Percentiles rank a stretch among this genome's conserved stretches.
Conservation (phyloP, 805 yeast species). For the Peterozyma toletana region DNA sequence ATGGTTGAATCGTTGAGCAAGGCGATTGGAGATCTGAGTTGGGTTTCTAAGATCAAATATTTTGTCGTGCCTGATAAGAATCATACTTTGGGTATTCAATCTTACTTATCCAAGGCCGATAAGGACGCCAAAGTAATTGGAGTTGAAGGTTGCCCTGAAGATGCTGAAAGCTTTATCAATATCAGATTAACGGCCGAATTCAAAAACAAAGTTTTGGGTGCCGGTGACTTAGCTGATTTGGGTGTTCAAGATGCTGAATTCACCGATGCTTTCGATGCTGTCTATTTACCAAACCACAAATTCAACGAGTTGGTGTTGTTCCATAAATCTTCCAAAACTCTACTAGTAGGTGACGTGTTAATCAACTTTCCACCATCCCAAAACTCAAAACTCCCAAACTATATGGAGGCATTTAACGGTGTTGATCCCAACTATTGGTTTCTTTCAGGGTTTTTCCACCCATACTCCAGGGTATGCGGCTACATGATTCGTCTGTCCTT, state of each 20-base stretch:
- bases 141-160: conserved; percentile 31
- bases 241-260: conserved; percentile 25
- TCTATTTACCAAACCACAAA: conserved; percentile 47
- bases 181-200: conserved; percentile 25
- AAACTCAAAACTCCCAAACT: conserved; percentile 9
- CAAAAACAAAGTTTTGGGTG: conserved; percentile 27
- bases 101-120: conserved; percentile 35
- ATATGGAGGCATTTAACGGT: conserved; percentile 37
- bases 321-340: conserved; percentile 37
- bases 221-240: conserved; percentile 19
- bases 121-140: conserved; percentile 51
- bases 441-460: conserved; percentile 31
- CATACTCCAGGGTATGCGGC: conserved; percentile 29
- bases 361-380: conserved; percentile 33
- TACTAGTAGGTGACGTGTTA: conserved; percentile 54
- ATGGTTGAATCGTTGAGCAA: conserved; percentile 31
- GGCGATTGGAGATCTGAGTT: conserved; percentile 24
- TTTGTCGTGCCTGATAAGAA: conserved; percentile 57
- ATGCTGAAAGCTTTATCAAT: conserved; percentile 30
- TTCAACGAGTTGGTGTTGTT: conserved; percentile 52
- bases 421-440: conserved; percentile 38
- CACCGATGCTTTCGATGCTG: conserved; percentile 39
- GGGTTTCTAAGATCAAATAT: conserved; percentile 32
- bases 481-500: conserved; percentile 15
- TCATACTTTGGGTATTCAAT: conserved; percentile 56